Percentiles rank a stretch among this genome's conserved stretches.
phyloP scores from a whole-genome alignment of 306 rosid species.

The Citrullus colocynthis region DNA sequence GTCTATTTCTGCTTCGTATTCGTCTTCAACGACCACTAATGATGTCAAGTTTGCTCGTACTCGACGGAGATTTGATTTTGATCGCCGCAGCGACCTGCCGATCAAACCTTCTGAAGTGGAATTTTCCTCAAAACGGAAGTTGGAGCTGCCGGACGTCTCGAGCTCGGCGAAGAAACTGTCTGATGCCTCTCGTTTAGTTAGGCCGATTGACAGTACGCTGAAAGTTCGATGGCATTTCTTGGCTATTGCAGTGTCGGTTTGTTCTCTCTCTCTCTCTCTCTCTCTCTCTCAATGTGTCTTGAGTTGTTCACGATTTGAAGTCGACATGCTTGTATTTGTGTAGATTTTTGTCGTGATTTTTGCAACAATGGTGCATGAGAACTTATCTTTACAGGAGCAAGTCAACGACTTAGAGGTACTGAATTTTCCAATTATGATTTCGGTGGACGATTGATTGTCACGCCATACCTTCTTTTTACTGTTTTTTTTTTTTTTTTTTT shows the following conservation, averaged over 20 bases:
- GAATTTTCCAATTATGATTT: neutral
- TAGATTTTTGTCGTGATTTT: constrained; percentile 39
- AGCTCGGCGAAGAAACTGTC: constrained; percentile 16
- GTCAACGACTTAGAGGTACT: constrained; percentile 50
- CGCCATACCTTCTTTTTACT: neutral
- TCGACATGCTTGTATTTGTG: neutral
- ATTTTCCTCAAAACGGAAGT: neutral
- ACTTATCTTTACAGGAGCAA: constrained; percentile 34
- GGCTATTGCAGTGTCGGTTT: constrained; percentile 22
- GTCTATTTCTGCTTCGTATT: constrained; percentile 1
- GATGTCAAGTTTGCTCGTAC: constrained; percentile 16
- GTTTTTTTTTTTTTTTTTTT: neutral
- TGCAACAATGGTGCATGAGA: constrained; percentile 41
- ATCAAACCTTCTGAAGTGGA: neutral
- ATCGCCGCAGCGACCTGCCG: constrained; percentile 15
- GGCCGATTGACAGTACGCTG: neutral
- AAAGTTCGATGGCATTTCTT: constrained; percentile 29
- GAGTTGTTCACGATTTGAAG: neutral
- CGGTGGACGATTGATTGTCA: neutral
- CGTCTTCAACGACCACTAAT: neutral
- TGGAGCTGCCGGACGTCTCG: constrained; percentile 17
- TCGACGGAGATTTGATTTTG: constrained; percentile 39
- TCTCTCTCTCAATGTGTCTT: neutral
- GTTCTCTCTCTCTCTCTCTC: neutral
- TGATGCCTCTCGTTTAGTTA: constrained; percentile 5